These are phyloP conservation scores for Citeromyces hawaiiensis DNA, from an alignment of 1,139 yeast species.

Conservation along the genomic window DNA sequence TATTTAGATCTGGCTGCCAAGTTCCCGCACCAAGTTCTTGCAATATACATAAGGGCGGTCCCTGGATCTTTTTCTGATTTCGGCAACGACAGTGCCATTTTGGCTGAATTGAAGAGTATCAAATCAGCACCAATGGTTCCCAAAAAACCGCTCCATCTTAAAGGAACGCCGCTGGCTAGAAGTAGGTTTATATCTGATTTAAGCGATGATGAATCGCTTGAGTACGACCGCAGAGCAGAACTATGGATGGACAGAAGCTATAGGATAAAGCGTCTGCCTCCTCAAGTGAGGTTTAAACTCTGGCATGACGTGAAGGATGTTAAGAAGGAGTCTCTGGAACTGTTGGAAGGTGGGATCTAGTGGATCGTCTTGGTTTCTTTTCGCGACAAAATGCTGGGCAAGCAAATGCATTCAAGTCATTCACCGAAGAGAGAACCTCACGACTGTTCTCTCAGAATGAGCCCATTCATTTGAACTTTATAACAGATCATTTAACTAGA, in stretches of 20 bases:
- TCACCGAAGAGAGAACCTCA: no score
- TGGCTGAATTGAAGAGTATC: background rate
- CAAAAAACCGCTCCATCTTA: slow-evolving; percentile 1
- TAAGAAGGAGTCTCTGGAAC: background rate
- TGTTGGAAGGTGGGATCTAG: background rate
- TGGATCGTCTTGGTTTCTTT: no score
- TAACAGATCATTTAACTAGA: no score
- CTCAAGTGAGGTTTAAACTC: slow-evolving; percentile 16
- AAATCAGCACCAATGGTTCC: slow-evolving; percentile 3
- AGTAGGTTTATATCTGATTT: background rate
- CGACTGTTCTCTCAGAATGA: no score
- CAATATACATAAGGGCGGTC: slow-evolving; percentile 75
- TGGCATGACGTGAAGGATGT: slow-evolving; percentile 16
- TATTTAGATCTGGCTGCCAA: slow-evolving; percentile 56
- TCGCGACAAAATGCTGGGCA: no score
- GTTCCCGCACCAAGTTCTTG: slow-evolving; percentile 51
- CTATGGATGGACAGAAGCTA: slow-evolving; percentile 33
- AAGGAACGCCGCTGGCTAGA: background rate
- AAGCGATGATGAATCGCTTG: background rate
- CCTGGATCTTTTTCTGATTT: slow-evolving; percentile 49
- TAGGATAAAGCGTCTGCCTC: slow-evolving; percentile 24
- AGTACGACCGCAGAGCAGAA: slow-evolving; percentile 25
- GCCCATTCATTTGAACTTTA: no score
- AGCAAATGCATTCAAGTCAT: no score
- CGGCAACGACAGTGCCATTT: slow-evolving; percentile 24